These are phyloP conservation scores for Inonotus hispidus DNA, from an alignment of 1,284 basidiomycete genomes.

Conservation along the genomic window DNA sequence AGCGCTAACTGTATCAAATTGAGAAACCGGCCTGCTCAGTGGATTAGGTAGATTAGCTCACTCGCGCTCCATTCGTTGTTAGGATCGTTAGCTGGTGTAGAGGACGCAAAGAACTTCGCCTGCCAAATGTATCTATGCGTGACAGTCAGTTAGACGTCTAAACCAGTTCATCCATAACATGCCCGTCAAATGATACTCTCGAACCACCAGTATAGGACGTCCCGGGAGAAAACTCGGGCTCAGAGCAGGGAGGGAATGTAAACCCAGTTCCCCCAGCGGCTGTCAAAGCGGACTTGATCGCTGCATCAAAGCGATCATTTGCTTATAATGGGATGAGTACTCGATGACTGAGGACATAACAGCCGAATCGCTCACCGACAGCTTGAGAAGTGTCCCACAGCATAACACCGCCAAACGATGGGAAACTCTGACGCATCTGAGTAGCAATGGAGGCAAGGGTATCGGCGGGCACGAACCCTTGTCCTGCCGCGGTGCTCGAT, in stretches of 20 bases:
- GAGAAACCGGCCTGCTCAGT: background rate
- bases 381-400: conserved; percentile 70
- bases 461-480: conserved; percentile 44
- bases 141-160: conserved; percentile 6
- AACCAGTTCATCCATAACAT: conserved; percentile 19
- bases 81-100: conserved; percentile 43
- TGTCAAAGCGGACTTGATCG: conserved; percentile 42
- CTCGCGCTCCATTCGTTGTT: conserved; percentile 61
- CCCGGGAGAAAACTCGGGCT: conserved; percentile 46
- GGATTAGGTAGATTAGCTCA: conserved; percentile 31
- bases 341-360: background rate
- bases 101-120: conserved; percentile 56
- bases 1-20: conserved; percentile 44
- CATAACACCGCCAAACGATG: conserved; percentile 70
- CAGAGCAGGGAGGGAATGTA: conserved; percentile 55
- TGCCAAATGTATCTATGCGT: conserved; percentile 55
- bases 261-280: conserved; percentile 63
- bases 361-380: conserved; percentile 36
- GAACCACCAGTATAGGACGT: conserved; percentile 47
- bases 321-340: conserved; percentile 29
- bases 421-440: conserved; percentile 56
- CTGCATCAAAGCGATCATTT: conserved; percentile 55
- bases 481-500: conserved; percentile 50
- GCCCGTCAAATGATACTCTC: conserved; percentile 53
- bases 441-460: conserved; percentile 47